Base-by-base conservation (phyloP, 805 yeast genomes). In the Ogataea nitratoaversa region DNA sequence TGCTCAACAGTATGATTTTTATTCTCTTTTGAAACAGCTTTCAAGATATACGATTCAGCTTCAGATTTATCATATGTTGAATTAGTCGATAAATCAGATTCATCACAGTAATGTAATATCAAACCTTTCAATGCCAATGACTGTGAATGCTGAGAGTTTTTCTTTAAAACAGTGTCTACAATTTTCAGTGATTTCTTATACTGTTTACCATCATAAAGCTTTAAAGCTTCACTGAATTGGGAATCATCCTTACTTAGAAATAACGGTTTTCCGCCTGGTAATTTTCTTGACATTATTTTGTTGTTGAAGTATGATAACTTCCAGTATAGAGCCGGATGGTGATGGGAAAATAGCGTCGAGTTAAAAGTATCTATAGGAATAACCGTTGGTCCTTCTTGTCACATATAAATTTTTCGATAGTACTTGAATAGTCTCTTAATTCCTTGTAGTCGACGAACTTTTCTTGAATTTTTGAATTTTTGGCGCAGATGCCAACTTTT, bases 51-150 rank as follows among this genome's bases (percentile, higher is more conserved):
- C 0, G 71, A 55, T 37, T 72, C 79, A 2, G 89, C 89, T 40
- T 86, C 95, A 1, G 66, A 65, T 43, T 71, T 68, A 52, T 78
- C 79, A 20, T 23, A 30, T 9, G 17, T 37, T 12, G 40, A 23
- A 2, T 18, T 37, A 13, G 34, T 22, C 8, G 32, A 13, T 11
- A 28, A 32, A 19, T 37, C 40, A 4, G 55, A 50, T 5, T 42
- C 20, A 37, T 81, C 78, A 34, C 77, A 53, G 48, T 76, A 74
- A 56, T 71, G 70, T 46, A 82, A 65, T 42, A 78, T 67, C 38
- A 95, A 70, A 2, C 95, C 98, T 63, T 91, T 91, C 54, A 93
- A 70, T 3, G 96, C 87, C 40, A 85, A 65, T 3, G 95, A 78
- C 54, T 87, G 95, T 20, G 89, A 82, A 60, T 86, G 89, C 37